Evolutionary conservation across 805 yeast genomes (phyloP), one percentile per base, ranked within the genome.

Genomic region (Kurtzmaniella cleridarum): DNA sequence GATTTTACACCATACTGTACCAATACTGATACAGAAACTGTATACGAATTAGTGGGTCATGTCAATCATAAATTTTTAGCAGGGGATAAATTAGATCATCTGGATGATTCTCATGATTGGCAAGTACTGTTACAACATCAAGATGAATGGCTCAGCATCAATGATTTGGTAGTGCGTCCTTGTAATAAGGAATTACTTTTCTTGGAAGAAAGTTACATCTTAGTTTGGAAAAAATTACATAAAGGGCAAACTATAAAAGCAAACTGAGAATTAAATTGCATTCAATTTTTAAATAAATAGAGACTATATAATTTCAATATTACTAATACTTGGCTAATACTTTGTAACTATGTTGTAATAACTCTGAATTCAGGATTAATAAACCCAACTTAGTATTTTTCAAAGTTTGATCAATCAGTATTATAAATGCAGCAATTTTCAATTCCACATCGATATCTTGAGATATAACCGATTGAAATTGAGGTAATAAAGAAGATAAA

Each of bases 191-290:
- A 81, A 44, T 61, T 83, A 30, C 48, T 86, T 40, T 80, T 83
- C 50, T 54, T 84, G 24, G 68, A 71, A 30, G 85, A 82, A 48
- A 72, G 77, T 27, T 78, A 75, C 55, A 59, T 86, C 18, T 91
- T 84, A 55, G 61, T 85, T 9, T 84, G 93, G 90, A 71, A 75
- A 44, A 58, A 54, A 29, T 26, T 38, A 23, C 38, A n/a, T n/a
- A n/a, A n/a, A n/a, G n/a, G n/a, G n/a, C n/a, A n/a, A n/a, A n/a
- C n/a, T n/a, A n/a, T n/a, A n/a, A n/a, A n/a, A n/a, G n/a, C n/a
- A n/a, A n/a, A n/a, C n/a, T n/a, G n/a, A n/a, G n/a, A n/a, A n/a
- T n/a, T n/a, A n/a, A n/a, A n/a, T n/a, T n/a, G n/a, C n/a, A n/a
- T n/a, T n/a, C n/a, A n/a, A n/a, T n/a, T n/a, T n/a, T n/a, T n/a